phyloP scores from a whole-genome alignment of 1,284 basidiomycete species.

The Takashimella koratensis region DNA sequence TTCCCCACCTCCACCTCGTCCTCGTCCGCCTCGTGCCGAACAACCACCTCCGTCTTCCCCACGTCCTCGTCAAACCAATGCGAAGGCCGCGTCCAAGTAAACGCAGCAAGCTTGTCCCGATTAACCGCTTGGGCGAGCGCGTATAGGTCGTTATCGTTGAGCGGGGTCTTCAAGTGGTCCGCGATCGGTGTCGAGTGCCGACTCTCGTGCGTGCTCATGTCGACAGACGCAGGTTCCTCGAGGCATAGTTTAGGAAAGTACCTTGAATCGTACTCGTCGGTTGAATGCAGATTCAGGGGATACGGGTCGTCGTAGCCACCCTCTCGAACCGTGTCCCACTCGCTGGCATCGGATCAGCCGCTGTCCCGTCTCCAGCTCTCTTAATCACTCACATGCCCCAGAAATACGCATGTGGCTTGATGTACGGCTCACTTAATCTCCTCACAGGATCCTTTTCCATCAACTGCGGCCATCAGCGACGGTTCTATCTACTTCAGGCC shows the following conservation, averaged over 20 bases:
- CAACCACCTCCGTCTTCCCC: not conserved
- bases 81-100: slow-evolving; percentile 28
- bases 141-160: slow-evolving; percentile 37
- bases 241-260: slow-evolving; percentile 98
- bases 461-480: slow-evolving; percentile 55
- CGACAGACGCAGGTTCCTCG: slow-evolving; percentile 74
- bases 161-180: slow-evolving; percentile 20
- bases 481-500: slow-evolving; percentile 7
- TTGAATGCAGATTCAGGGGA: slow-evolving; percentile 88
- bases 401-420: slow-evolving; percentile 94
- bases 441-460: slow-evolving; percentile 87
- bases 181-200: not conserved
- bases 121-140: slow-evolving; percentile 27
- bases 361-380: too few species aligned
- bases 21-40: not conserved
- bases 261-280: slow-evolving; percentile 90
- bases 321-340: slow-evolving; percentile 34
- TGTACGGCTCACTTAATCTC: slow-evolving; percentile 75
- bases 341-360: slow-evolving; percentile 13
- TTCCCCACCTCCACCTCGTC: slow-evolving; percentile 1
- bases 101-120: slow-evolving; percentile 28
- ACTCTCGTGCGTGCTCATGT: slow-evolving; percentile 32
- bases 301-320: slow-evolving; percentile 68
- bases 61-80: slow-evolving; percentile 1
- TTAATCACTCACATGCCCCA: slow-evolving; percentile 73